These are phyloP conservation scores for Erysimum cheiranthoides DNA, from an alignment of 345 rosid genomes.

Conservation along the genomic window DNA sequence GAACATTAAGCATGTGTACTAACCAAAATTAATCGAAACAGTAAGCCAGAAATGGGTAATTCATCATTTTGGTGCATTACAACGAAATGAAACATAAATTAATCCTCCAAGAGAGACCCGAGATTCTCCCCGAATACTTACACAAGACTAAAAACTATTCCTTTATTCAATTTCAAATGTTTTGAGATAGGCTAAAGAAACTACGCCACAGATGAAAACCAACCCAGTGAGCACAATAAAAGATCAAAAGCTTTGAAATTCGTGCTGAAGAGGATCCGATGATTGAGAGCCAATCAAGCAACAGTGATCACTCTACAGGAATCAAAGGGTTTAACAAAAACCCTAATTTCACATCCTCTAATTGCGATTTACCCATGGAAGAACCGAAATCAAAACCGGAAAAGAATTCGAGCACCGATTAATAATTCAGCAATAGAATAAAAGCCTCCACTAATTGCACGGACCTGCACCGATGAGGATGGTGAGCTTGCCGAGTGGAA, in stretches of 20 bases:
- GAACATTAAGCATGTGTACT: conserved; percentile 11
- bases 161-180: conserved; percentile 3
- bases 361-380: conserved; percentile 21
- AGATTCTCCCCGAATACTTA: neutral
- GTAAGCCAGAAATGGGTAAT: neutral
- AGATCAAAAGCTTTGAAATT: conserved; percentile 7
- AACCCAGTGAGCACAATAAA: neutral
- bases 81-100: neutral
- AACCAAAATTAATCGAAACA: neutral
- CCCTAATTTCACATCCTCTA: conserved; percentile 39
- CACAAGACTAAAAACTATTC: neutral
- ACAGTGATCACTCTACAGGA: conserved; percentile 29
- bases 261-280: neutral
- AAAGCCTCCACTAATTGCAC: neutral
- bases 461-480: conserved; percentile 52
- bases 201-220: neutral
- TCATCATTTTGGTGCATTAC: neutral
- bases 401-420: neutral
- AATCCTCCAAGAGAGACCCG: neutral
- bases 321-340: conserved; percentile 41
- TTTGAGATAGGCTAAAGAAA: neutral
- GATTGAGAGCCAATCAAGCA: neutral
- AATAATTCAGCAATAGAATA: neutral
- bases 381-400: neutral
- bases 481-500: conserved; percentile 49